phyloP scores from a whole-genome alignment of 2,329 filamentous ascomycete species.

The Cyphellophora europaea region DNA sequence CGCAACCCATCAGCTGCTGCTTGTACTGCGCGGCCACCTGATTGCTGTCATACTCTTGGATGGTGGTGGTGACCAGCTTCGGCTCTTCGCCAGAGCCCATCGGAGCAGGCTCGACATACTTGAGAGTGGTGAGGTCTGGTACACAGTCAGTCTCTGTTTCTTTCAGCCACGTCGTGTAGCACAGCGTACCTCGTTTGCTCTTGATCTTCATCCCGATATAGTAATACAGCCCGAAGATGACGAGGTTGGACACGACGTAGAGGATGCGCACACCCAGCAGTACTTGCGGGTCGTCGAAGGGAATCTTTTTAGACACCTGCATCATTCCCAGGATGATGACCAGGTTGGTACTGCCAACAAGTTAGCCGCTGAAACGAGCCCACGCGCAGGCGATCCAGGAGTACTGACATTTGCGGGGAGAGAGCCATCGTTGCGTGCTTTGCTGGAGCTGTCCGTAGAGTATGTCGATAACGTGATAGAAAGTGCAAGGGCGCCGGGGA shows the following conservation, averaged over 20 bases:
- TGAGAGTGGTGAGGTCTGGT: slow-evolving; percentile 93
- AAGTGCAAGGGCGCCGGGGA: too few relatives aligned
- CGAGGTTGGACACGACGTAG: slow-evolving; percentile 63
- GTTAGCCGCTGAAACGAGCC: slow-evolving; percentile 13
- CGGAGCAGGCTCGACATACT: slow-evolving; percentile 92
- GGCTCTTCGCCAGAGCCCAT: slow-evolving; percentile 91
- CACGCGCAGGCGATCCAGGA: not conserved
- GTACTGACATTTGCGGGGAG: slow-evolving; percentile 10
- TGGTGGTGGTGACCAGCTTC: slow-evolving; percentile 92
- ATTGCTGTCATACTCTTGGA: slow-evolving; percentile 84
- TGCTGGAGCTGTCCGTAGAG: too few relatives aligned
- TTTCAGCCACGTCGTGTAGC: not conserved
- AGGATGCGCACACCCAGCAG: slow-evolving; percentile 54
- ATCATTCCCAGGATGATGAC: slow-evolving; percentile 96
- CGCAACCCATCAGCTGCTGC: slow-evolving; percentile 87
- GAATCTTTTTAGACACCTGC: slow-evolving; percentile 93
- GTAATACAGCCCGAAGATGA: slow-evolving; percentile 77
- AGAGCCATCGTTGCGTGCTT: not conserved
- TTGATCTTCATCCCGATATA: slow-evolving; percentile 81
- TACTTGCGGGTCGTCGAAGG: slow-evolving; percentile 78
- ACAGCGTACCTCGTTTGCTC: slow-evolving; percentile 83
- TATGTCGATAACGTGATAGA: too few relatives aligned
- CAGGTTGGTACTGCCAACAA: slow-evolving; percentile 66
- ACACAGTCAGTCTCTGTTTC: slow-evolving; percentile 51
- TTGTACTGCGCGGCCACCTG: slow-evolving; percentile 83